Evolutionary conservation across 495 filamentous ascomycete genomes (phyloP).

Genomic region (Evansstolkia leycettana): DNA sequence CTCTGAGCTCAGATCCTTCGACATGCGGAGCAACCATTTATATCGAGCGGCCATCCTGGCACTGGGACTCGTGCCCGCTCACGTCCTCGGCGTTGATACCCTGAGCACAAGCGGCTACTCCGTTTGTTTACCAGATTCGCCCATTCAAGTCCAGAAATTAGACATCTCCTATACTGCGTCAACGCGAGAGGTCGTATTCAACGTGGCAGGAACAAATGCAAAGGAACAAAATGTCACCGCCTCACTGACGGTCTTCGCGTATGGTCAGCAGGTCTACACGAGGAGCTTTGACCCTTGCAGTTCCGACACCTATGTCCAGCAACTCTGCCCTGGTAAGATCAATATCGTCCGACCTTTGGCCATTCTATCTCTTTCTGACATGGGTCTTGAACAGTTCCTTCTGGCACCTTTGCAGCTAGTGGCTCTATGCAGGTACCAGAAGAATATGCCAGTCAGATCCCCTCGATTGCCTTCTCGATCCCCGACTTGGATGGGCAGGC

Average conservation of each 20-base stretch:
- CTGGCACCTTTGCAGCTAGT: slow-evolving; percentile 57
- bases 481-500: slow-evolving; percentile 86
- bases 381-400: slow-evolving; percentile 43
- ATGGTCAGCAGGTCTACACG: slow-evolving; percentile 71
- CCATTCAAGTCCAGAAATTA: slow-evolving; percentile 60
- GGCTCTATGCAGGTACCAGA: slow-evolving; percentile 59
- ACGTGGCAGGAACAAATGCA: slow-evolving; percentile 67
- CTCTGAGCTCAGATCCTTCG: background rate
- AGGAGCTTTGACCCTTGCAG: slow-evolving; percentile 78
- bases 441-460: slow-evolving; percentile 61
- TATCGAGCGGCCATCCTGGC: slow-evolving; percentile 11
- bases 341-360: background rate
- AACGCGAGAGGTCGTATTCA: slow-evolving; percentile 62
- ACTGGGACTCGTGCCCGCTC: slow-evolving; percentile 26
- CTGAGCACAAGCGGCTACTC: slow-evolving; percentile 72
- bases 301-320: slow-evolving; percentile 43
- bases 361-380: background rate
- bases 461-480: slow-evolving; percentile 79
- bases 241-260: slow-evolving; percentile 66
- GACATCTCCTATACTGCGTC: slow-evolving; percentile 68
- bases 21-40: slow-evolving; percentile 16
- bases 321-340: slow-evolving; percentile 72
- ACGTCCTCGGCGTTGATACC: slow-evolving; percentile 49
- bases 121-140: slow-evolving; percentile 53
- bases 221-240: slow-evolving; percentile 73